phyloP scores from a whole-genome alignment of 129 eudicot genomes.

The carrot (Daucus carota) region DH1_v3.0 NC_030384.2:37908501-37909000 shows the following conservation, averaged over 20 bases:
- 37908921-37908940: constrained; percentile 60
- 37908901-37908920: constrained; percentile 62
- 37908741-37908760: constrained; percentile 58
- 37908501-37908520: constrained; percentile 71
- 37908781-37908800: constrained; percentile 53
- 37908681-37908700: constrained; percentile 63
- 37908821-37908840: constrained; percentile 68
- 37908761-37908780: constrained; percentile 44
- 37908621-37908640: constrained; percentile 64
- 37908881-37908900: constrained; percentile 70
- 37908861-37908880: constrained; percentile 72
- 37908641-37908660: constrained; percentile 43
- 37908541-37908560: constrained; percentile 70
- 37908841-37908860: constrained; percentile 59
- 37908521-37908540: constrained; percentile 53
- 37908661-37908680: constrained; percentile 56
- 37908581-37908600: constrained; percentile 65
- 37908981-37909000: constrained; percentile 90
- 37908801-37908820: constrained; percentile 65
- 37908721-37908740: constrained; percentile 52
- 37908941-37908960: constrained; percentile 62
- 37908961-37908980: constrained; percentile 65
- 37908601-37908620: constrained; percentile 59
- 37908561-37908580: constrained; percentile 65
- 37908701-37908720: constrained; percentile 56